These are phyloP conservation scores for Flaveria ramosissima DNA, from an alignment of 129 eudicot species.

Conservation along the genomic window DNA sequence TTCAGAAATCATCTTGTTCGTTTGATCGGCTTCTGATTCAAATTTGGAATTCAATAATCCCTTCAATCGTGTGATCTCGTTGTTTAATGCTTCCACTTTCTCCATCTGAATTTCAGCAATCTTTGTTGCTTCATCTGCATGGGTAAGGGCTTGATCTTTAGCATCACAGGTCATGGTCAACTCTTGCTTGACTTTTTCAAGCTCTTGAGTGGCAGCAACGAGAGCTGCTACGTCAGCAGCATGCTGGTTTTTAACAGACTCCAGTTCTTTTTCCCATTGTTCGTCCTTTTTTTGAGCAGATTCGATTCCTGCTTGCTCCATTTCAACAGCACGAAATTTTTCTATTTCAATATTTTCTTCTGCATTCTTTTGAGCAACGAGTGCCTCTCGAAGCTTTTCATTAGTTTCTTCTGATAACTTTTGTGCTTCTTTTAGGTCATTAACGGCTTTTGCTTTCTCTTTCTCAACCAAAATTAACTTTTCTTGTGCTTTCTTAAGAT, in stretches of 20 bases:
- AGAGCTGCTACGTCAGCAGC: constrained; percentile 74
- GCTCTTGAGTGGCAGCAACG: constrained; percentile 73
- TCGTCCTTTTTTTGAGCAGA: constrained; percentile 83
- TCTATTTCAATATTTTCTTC: constrained; percentile 86
- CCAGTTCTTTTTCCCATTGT: constrained; percentile 73
- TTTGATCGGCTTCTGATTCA: constrained; percentile 58
- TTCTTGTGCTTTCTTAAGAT: constrained; percentile 77
- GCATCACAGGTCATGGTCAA: constrained; percentile 68
- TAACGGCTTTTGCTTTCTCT: constrained; percentile 62
- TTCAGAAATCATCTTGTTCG: constrained; percentile 46
- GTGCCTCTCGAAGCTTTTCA: constrained; percentile 72
- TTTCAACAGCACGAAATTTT: constrained; percentile 83
- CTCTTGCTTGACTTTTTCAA: constrained; percentile 79
- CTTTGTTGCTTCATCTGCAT: constrained; percentile 92
- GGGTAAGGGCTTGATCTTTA: constrained; percentile 75
- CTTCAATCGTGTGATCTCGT: constrained; percentile 70
- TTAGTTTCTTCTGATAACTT: constrained; percentile 68
- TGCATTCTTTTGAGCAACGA: constrained; percentile 83
- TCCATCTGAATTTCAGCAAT: constrained; percentile 76
- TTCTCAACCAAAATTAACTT: constrained; percentile 63
- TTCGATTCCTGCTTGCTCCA: constrained; percentile 93
- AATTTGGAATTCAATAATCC: constrained; percentile 57
- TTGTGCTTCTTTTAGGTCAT: constrained; percentile 74
- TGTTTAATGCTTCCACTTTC: constrained; percentile 65
- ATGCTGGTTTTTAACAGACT: constrained; percentile 72